phyloP scores from a whole-genome alignment of 2,329 filamentous ascomycete species.

The Apiospora koreana region DNA sequence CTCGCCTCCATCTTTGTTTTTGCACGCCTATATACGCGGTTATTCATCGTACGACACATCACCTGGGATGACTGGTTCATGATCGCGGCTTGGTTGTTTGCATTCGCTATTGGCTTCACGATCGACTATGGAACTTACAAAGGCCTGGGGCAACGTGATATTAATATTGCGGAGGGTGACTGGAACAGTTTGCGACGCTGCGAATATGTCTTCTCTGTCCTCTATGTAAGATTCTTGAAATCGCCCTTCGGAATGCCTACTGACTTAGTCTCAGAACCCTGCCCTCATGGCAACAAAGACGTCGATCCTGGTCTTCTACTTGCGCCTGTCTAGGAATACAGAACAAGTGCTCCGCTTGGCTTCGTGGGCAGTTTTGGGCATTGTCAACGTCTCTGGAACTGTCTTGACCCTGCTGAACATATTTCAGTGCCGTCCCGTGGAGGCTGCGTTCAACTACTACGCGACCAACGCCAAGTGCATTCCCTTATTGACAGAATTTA shows the following conservation, averaged over 20 bases:
- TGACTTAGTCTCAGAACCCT: conserved; percentile 63
- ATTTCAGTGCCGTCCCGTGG: conserved; percentile 78
- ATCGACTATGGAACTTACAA: conserved; percentile 64
- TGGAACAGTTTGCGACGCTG: conserved; percentile 53
- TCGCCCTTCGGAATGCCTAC: neutral
- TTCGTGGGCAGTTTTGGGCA: conserved; percentile 75
- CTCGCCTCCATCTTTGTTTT: conserved; percentile 75
- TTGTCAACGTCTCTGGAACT: conserved; percentile 77
- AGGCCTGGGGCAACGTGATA: conserved; percentile 70
- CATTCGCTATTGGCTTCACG: conserved; percentile 66
- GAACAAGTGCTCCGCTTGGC: conserved; percentile 75
- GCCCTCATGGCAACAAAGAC: conserved; percentile 90
- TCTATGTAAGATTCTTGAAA: conserved; percentile 51
- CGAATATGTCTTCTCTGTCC: conserved; percentile 66
- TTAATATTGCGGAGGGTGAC: conserved; percentile 54
- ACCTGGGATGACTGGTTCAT: conserved; percentile 82
- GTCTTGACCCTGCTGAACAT: conserved; percentile 85
- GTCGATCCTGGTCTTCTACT: conserved; percentile 89
- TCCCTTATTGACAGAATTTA: conserved; percentile 62
- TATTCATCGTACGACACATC: conserved; percentile 70
- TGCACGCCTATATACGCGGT: conserved; percentile 71
- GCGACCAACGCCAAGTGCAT: conserved; percentile 47
- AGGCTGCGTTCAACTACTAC: conserved; percentile 63
- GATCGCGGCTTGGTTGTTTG: conserved; percentile 73
- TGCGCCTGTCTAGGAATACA: conserved; percentile 76